These are phyloP conservation scores for Fusarium illudens DNA, from an alignment of 2,329 filamentous ascomycete genomes.

Conservation along the genomic window DNA sequence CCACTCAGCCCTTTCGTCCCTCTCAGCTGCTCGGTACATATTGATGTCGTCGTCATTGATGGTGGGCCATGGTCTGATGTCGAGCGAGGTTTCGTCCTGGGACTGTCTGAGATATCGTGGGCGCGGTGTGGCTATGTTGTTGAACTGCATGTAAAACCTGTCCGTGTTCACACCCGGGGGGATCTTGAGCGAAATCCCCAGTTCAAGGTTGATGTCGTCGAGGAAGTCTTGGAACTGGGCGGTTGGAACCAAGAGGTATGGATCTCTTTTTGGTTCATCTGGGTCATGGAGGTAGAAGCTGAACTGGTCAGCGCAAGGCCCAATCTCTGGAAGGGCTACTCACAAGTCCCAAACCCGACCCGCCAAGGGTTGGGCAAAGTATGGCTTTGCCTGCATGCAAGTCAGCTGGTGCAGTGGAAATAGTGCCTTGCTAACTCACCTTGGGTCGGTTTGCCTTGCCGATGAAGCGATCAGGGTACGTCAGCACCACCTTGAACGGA, in stretches of 20 bases:
- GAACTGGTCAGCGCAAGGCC: constrained; percentile 15
- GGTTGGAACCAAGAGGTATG: constrained; percentile 73
- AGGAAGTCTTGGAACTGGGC: constrained; percentile 72
- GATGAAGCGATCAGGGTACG: constrained; percentile 69
- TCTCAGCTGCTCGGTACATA: constrained; percentile 40
- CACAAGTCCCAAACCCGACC: constrained; percentile 79
- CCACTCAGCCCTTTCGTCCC: constrained; percentile 27
- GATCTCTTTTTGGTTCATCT: constrained; percentile 53
- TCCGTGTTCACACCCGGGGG: constrained; percentile 60
- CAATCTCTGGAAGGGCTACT: constrained; percentile 43
- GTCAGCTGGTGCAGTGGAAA: constrained; percentile 18
- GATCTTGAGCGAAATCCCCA: constrained; percentile 64
- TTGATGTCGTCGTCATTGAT: constrained; percentile 47
- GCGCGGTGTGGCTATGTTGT: constrained; percentile 64
- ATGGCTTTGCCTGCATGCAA: constrained; percentile 49
- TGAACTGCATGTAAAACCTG: constrained; percentile 71
- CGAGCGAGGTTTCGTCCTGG: constrained; percentile 49
- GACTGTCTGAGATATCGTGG: constrained; percentile 74
- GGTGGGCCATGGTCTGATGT: constrained; percentile 49
- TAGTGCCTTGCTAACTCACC: constrained; percentile 47
- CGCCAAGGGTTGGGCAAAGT: constrained; percentile 69
- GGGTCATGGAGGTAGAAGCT: constrained; percentile 75
- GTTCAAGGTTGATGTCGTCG: constrained; percentile 67
- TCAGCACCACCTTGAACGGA: constrained; percentile 61
- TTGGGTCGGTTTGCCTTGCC: constrained; percentile 60